These are phyloP conservation scores for Boletellus deceptivus DNA, from an alignment of 1,284 basidiomycete genomes.

Conservation along the genomic window DNA sequence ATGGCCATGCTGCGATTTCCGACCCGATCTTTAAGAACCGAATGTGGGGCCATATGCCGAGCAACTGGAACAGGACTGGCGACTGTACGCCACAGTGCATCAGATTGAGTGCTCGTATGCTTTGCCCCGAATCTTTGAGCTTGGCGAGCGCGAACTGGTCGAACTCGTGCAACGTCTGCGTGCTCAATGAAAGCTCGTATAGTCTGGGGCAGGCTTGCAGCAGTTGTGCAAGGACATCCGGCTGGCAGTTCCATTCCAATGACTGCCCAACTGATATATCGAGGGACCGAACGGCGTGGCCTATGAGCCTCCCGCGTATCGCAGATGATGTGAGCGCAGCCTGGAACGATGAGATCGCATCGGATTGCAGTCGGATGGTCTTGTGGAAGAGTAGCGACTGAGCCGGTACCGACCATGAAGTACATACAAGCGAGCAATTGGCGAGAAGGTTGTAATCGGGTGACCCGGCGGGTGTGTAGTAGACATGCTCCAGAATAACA, in stretches of 20 bases:
- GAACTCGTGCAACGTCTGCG: constrained; percentile 33
- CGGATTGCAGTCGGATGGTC: constrained; percentile 16
- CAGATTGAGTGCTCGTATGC: constrained; percentile 40
- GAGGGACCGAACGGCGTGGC: constrained; percentile 22
- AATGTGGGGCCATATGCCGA: constrained; percentile 40
- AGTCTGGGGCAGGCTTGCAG: constrained; percentile 36
- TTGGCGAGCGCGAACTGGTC: constrained; percentile 24
- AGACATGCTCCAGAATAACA: constrained; percentile 39
- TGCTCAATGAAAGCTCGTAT: constrained; percentile 39
- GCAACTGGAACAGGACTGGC: constrained; percentile 44
- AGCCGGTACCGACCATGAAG: constrained; percentile 39
- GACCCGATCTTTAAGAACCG: constrained; percentile 40
- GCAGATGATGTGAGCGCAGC: constrained; percentile 20
- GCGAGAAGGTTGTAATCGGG: constrained; percentile 36
- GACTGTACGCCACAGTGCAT: constrained; percentile 42
- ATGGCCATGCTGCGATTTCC: constrained; percentile 39
- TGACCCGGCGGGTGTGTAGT: constrained; percentile 31
- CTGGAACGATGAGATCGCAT: constrained; percentile 11
- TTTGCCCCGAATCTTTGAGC: constrained; percentile 23
- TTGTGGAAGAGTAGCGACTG: constrained; percentile 42
- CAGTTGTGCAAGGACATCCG: constrained; percentile 24
- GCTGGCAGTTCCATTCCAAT: not conserved
- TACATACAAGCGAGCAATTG: constrained; percentile 38
- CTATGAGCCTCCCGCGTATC: constrained; percentile 11
- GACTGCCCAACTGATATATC: constrained; percentile 12